Base-by-base conservation (phyloP, 2,329 filamentous ascomycete genomes). In the Ceratocystis colombiana region DNA sequence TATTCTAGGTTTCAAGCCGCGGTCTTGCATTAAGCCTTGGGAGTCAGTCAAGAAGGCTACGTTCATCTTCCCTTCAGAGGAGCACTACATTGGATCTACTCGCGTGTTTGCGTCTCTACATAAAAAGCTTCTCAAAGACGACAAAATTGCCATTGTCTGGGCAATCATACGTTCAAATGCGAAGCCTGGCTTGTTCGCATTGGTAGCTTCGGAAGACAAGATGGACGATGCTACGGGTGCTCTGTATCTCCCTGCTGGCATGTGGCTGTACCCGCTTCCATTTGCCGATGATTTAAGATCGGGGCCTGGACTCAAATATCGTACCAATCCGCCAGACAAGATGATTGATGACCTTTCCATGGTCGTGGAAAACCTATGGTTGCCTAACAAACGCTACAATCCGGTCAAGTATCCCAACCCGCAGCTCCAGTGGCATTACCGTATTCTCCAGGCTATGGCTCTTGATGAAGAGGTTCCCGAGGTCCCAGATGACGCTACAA, bases 361-460 rank as follows among this genome's bases (percentile, higher is more conserved):
- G 5, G 83, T 96, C 3, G 79, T 96, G 1, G 88, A 94, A 73
- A 90, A 96, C 70, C 78, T 96, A 0, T 90, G 96, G 73, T 83
- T 99, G 6, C 94, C 94, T 0, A 92, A 89, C 72, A 91, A 83
- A 5, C 80, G 83, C 41, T 99, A 95, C 73, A 88, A 96, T 70
- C 92, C 93, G 0, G 79, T 80, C 1, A 94, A 88, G 72, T 97
- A 96, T 72, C 90, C 94, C 0, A 99, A 99, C 69, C 91, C 92
- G 8, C 83, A 89, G 7, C 79, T 99, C 28, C 94, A 99, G 76
- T 99, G 93, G 92, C 94, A 97, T 77, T 99, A 97, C 79, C 87
- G 85, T 69, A 96, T 99, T 59, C 78, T 99, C 0, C 94, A 99
- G 76, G 88, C 89, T 5, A 81, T 96, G 67, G 94, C 94, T 0